These are phyloP conservation scores for Saccharomyces eubayanus DNA, from an alignment of 805 yeast genomes.

Conservation along the genomic window DNA sequence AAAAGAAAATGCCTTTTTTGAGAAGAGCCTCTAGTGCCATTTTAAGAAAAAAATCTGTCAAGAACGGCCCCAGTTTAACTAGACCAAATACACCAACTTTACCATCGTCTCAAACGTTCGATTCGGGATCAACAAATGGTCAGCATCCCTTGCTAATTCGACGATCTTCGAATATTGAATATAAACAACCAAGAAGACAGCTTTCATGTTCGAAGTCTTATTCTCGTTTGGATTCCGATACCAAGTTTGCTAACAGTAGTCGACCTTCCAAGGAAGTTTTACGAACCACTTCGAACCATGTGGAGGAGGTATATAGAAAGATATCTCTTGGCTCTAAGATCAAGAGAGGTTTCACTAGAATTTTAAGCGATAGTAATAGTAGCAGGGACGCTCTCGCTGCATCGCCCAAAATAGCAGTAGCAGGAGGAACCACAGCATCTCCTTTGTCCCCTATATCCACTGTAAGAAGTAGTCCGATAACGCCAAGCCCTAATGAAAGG, in stretches of 20 bases:
- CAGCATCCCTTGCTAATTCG: constrained; percentile 1
- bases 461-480: neutral
- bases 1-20: constrained; percentile 17
- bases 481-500: neutral
- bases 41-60: constrained; percentile 23
- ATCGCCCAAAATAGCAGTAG: constrained; percentile 1
- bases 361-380: constrained; percentile 18
- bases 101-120: neutral
- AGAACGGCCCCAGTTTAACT: neutral
- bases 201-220: neutral
- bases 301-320: constrained; percentile 5
- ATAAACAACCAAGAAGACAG: constrained; percentile 1
- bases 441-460: neutral
- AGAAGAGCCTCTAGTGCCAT: constrained; percentile 29
- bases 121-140: neutral
- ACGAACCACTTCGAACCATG: neutral
- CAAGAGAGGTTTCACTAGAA: constrained; percentile 22
- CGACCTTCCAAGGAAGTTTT: neutral
- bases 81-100: neutral
- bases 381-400: constrained; percentile 10
- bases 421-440: neutral
- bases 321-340: constrained; percentile 25
- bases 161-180: neutral
- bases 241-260: neutral
- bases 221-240: neutral